phyloP scores from a whole-genome alignment of 352 stramenopile genomes.

The Phytopythium boreale region DNA sequence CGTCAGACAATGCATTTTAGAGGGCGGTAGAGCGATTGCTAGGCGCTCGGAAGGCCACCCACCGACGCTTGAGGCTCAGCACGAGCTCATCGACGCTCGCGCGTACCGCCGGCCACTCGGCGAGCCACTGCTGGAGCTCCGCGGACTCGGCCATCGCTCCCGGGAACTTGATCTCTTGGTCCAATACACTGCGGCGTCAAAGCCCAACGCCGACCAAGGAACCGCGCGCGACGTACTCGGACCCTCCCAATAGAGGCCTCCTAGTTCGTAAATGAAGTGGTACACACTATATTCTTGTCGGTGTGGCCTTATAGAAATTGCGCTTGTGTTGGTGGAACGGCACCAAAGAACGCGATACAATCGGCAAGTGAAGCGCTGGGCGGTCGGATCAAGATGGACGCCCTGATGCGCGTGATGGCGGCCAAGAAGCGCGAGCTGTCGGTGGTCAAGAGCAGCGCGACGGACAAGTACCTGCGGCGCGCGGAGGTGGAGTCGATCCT shows the following conservation, averaged over 20 bases:
- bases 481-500: constrained; percentile 69
- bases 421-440: constrained; percentile 82
- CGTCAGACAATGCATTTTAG: constrained; percentile 1
- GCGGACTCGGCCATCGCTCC: constrained; percentile 8
- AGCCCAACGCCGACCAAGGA: not conserved
- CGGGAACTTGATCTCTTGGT: not conserved
- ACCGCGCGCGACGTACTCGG: not conserved
- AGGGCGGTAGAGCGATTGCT: not conserved
- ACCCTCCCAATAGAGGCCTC: not conserved
- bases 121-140: constrained; percentile 69
- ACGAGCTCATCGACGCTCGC: constrained; percentile 69
- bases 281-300: not conserved
- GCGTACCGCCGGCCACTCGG: constrained; percentile 71
- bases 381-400: constrained; percentile 62
- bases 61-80: constrained; percentile 79
- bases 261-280: not conserved
- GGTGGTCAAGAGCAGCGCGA: constrained; percentile 31
- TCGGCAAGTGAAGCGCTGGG: not conserved
- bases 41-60: constrained; percentile 3
- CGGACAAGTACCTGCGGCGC: constrained; percentile 80
- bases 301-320: not conserved
- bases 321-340: not conserved
- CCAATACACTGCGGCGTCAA: not conserved
- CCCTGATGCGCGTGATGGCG: constrained; percentile 67
- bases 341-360: not conserved